phyloP scores from a whole-genome alignment of 2,329 filamentous ascomycete species.

The Ophiognomonia clavigignenti-juglandacearum region DNA sequence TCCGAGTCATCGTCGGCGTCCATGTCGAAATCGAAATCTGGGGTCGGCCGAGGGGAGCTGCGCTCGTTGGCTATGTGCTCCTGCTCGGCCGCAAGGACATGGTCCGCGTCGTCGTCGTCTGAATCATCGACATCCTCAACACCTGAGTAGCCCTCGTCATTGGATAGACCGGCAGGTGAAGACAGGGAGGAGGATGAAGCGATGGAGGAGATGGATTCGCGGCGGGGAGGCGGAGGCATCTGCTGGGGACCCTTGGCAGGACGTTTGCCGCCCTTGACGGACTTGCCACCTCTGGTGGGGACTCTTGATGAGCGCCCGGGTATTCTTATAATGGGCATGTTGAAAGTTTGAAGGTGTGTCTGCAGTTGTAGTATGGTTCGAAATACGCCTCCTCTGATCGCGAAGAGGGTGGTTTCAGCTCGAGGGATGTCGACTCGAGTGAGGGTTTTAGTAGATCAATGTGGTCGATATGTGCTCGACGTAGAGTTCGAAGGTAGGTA shows the following conservation, averaged over 20 bases:
- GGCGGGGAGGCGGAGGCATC: slow-evolving; percentile 31
- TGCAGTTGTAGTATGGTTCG: neutral
- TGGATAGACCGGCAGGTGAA: slow-evolving; percentile 54
- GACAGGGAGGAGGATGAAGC: slow-evolving; percentile 51
- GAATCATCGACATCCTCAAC: slow-evolving; percentile 77
- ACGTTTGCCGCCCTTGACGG: slow-evolving; percentile 15
- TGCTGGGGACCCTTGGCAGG: slow-evolving; percentile 10
- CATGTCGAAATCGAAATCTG: slow-evolving; percentile 25
- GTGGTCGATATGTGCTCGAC: no score
- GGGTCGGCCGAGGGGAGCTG: slow-evolving; percentile 47
- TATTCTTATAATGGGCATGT: slow-evolving; percentile 14
- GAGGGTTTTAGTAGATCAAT: neutral
- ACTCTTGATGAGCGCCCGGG: slow-evolving; percentile 7
- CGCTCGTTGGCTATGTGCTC: slow-evolving; percentile 54
- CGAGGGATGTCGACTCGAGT: slow-evolving; percentile 1
- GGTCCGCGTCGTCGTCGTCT: slow-evolving; percentile 72
- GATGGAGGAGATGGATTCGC: slow-evolving; percentile 47
- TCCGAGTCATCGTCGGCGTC: slow-evolving; percentile 25
- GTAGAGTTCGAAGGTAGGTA: no score
- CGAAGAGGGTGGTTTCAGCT: neutral
- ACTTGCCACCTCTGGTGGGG: slow-evolving; percentile 11
- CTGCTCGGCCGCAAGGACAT: slow-evolving; percentile 75
- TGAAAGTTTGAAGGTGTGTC: neutral
- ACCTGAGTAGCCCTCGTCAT: slow-evolving; percentile 68
- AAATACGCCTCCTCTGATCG: neutral